Conservation (phyloP, 352 stramenopile genomes). For the Globisporangium spinosum region DNA sequence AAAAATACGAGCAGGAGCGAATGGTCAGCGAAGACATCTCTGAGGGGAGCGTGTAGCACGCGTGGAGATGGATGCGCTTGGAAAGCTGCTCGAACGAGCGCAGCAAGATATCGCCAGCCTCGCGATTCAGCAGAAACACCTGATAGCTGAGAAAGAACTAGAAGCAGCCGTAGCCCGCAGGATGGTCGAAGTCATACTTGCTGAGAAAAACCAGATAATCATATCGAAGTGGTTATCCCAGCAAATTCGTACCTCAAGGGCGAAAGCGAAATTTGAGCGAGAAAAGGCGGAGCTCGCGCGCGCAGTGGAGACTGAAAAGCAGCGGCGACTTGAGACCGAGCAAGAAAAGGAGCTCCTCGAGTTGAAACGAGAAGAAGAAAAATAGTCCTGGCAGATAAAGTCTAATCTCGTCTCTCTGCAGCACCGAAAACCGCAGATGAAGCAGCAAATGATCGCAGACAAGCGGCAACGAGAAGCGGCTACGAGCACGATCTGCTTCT, state of each 20-base stretch:
- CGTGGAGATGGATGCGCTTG: slow-evolving; percentile 16
- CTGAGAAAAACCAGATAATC: slow-evolving; percentile 28
- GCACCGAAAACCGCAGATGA: slow-evolving; percentile 12
- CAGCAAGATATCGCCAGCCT: slow-evolving; percentile 23
- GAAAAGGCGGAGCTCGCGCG: background rate
- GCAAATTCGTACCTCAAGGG: slow-evolving; percentile 16
- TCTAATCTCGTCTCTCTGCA: slow-evolving; percentile 17
- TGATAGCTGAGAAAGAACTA: slow-evolving; percentile 25
- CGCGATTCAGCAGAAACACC: slow-evolving; percentile 14
- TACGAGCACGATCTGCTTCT: slow-evolving; percentile 10
- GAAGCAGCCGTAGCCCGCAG: slow-evolving; percentile 11
- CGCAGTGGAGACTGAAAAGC: slow-evolving; percentile 1
- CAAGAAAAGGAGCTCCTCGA: slow-evolving; percentile 5
- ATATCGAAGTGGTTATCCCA: slow-evolving; percentile 37
- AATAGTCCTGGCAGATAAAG: slow-evolving; percentile 3
- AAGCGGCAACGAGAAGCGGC: slow-evolving; percentile 18
- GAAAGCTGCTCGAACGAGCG: slow-evolving; percentile 21
- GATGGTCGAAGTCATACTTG: slow-evolving; percentile 13
- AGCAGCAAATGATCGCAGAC: slow-evolving; percentile 15
- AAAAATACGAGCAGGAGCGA: slow-evolving; percentile 33
- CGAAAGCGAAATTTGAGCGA: background rate
- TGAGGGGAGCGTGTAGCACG: slow-evolving; percentile 21
- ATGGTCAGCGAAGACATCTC: slow-evolving; percentile 38
- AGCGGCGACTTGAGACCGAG: slow-evolving; percentile 7
- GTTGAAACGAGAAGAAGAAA: slow-evolving; percentile 12